A percentile compares a stretch with the other conserved stretches of the same genome.
phyloP scores from a whole-genome alignment of 2,329 filamentous ascomycete species.

The Thermochaetoides dissita region DNA sequence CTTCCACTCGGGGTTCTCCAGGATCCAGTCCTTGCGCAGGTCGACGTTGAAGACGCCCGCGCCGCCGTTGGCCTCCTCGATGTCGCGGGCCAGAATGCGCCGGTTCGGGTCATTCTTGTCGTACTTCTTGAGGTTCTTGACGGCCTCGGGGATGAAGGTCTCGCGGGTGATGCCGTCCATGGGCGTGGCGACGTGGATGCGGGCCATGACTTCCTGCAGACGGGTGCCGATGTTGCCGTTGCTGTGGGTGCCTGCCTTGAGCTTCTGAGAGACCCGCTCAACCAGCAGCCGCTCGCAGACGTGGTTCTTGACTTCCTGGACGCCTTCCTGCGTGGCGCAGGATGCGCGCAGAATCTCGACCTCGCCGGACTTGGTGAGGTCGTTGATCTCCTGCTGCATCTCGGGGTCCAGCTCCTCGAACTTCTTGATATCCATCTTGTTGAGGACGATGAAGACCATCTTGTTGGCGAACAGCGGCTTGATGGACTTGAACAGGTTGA shows the following conservation, averaged over 20 bases:
- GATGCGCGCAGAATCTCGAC: constrained; percentile 88
- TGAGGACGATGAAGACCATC: constrained; percentile 89
- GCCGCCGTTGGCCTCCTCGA: constrained; percentile 85
- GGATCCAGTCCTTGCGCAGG: constrained; percentile 72
- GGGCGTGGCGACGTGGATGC: constrained; percentile 95
- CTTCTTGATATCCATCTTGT: constrained; percentile 89
- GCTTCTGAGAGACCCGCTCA: constrained; percentile 85
- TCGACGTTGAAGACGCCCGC: constrained; percentile 94
- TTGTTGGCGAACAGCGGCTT: constrained; percentile 96
- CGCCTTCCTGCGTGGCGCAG: constrained; percentile 86
- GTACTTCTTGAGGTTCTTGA: constrained; percentile 73
- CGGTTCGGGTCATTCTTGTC: constrained; percentile 81
- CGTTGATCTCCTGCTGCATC: constrained; percentile 62
- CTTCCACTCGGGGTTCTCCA: constrained; percentile 87
- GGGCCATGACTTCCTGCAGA: constrained; percentile 76
- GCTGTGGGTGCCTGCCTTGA: constrained; percentile 75
- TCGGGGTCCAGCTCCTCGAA: constrained; percentile 77
- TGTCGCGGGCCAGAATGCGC: constrained; percentile 64
- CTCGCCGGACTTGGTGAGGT: constrained; percentile 70
- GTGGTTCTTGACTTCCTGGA: constrained; percentile 88
- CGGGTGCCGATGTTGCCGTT: constrained; percentile 66
- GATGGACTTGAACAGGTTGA: constrained; percentile 89
- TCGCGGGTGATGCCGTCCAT: constrained; percentile 67
- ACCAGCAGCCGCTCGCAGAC: constrained; percentile 88
- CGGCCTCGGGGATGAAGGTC: constrained; percentile 75